A percentile compares a stretch with the other conserved stretches of the same genome.
Evolutionary conservation across 148 eudicot genomes (phyloP).

Genomic region (Tetragonia tetragonoides): DNA sequence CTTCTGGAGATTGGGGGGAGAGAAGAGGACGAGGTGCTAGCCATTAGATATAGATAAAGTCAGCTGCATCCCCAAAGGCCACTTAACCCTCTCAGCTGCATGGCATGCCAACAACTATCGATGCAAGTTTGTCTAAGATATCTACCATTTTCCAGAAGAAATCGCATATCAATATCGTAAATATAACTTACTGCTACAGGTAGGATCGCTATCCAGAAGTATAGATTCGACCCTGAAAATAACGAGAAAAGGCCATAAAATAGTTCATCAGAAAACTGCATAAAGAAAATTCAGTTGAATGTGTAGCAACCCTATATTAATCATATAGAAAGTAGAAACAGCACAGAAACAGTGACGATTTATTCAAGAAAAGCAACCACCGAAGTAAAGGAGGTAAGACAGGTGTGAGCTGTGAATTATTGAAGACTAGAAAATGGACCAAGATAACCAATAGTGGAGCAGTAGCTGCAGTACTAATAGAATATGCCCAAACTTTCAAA

Average conservation of each 20-base stretch:
- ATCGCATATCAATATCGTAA: neutral
- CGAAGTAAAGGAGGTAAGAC: neutral
- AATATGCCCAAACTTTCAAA: neutral
- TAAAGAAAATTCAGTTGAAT: neutral
- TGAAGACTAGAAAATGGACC: too few relatives aligned
- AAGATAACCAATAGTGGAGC: too few relatives aligned
- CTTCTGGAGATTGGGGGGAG: neutral
- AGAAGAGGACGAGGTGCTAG: neutral
- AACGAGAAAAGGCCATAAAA: constrained; percentile 1
- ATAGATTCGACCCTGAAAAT: constrained; percentile 88
- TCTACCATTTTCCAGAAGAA: neutral
- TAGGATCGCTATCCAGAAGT: constrained; percentile 96
- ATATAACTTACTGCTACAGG: constrained; percentile 77
- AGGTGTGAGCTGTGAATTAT: neutral
- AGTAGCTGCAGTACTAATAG: too few relatives aligned
- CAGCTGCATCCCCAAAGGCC: neutral
- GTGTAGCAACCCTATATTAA: neutral
- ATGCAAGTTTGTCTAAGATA: constrained; percentile 13
- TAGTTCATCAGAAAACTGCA: neutral
- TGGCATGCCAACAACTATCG: neutral
- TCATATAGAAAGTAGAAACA: neutral
- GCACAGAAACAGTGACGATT: neutral
- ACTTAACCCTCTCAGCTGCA: too few relatives aligned
- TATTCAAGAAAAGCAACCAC: neutral
- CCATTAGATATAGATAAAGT: neutral